phyloP scores from a whole-genome alignment of 345 rosid genomes.

The Odontarrhena argentea region DNA sequence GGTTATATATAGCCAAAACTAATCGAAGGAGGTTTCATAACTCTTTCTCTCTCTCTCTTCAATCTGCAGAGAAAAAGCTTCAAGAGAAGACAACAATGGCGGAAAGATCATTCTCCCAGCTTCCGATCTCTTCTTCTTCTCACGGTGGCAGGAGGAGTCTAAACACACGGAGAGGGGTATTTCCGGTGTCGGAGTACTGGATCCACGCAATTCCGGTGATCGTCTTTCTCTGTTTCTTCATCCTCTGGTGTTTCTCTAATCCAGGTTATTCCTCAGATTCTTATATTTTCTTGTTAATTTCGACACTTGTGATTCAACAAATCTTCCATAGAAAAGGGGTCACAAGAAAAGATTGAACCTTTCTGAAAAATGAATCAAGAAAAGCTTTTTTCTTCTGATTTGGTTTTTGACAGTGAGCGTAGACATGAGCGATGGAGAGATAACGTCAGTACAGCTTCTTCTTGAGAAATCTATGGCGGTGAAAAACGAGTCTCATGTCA shows the following conservation, averaged over 20 bases:
- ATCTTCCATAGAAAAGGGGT: too few relatives aligned
- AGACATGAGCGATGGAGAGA: slow-evolving; percentile 40
- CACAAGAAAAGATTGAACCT: too few relatives aligned
- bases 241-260: slow-evolving; percentile 66
- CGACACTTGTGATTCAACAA: background rate
- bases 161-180: slow-evolving; percentile 24
- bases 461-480: slow-evolving; percentile 33
- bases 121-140: slow-evolving; percentile 42
- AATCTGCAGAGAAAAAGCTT: slow-evolving; percentile 10
- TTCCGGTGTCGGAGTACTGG: slow-evolving; percentile 42
- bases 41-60: slow-evolving; percentile 4
- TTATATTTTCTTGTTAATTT: background rate
- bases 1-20: slow-evolving; percentile 26
- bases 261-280: slow-evolving; percentile 46
- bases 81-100: slow-evolving; percentile 35
- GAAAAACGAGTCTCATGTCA: slow-evolving; percentile 40
- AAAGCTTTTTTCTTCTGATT: background rate
- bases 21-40: slow-evolving; percentile 15
- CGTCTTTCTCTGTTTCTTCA: slow-evolving; percentile 52
- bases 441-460: slow-evolving; percentile 31
- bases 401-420: slow-evolving; percentile 33
- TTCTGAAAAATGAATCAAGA: background rate
- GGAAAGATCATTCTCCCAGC: slow-evolving; percentile 40
- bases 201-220: slow-evolving; percentile 57
- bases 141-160: slow-evolving; percentile 38